Percentiles rank a stretch among this genome's conserved stretches.
Evolutionary conservation across 495 filamentous ascomycete genomes (phyloP).

Genomic region (Aspergillus cavernicola): DNA sequence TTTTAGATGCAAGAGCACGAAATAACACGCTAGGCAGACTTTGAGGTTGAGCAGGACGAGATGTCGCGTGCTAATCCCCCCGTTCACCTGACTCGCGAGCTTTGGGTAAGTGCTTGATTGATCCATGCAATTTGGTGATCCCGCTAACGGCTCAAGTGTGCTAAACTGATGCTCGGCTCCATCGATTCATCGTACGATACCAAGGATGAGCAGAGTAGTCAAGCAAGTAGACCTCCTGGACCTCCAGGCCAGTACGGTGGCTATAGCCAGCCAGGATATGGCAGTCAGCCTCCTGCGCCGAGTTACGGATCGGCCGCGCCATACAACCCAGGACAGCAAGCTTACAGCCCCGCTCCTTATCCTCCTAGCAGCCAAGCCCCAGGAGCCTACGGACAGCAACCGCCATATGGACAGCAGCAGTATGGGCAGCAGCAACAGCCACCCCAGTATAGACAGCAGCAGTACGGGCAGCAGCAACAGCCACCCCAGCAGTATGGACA

Average conservation of each 20-base stretch:
- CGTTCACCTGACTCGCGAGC: constrained; percentile 59
- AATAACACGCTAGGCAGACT: constrained; percentile 44
- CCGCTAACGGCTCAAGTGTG: constrained; percentile 37
- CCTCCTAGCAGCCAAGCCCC: constrained; percentile 20
- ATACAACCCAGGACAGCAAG: constrained; percentile 14
- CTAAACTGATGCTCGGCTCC: constrained; percentile 68
- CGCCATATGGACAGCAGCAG: background rate
- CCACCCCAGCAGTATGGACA: background rate
- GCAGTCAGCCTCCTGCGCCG: background rate
- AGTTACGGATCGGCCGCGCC: constrained; percentile 17
- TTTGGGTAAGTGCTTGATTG: constrained; percentile 46
- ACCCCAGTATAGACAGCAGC: constrained; percentile 1
- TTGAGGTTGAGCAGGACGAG: constrained; percentile 62
- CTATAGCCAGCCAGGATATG: constrained; percentile 22
- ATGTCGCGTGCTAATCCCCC: constrained; percentile 54
- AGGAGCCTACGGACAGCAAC: constrained; percentile 23
- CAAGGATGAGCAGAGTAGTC: constrained; percentile 55
- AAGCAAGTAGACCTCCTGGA: constrained; percentile 18
- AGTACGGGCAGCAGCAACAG: background rate
- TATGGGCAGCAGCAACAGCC: background rate
- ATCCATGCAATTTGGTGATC: background rate
- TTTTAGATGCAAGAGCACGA: background rate
- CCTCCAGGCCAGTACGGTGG: constrained; percentile 30
- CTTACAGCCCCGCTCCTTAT: constrained; percentile 18
- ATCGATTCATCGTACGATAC: constrained; percentile 63